These are phyloP conservation scores for Macrotyloma uniflorum DNA, from an alignment of 306 rosid species.

Conservation along the genomic window DNA sequence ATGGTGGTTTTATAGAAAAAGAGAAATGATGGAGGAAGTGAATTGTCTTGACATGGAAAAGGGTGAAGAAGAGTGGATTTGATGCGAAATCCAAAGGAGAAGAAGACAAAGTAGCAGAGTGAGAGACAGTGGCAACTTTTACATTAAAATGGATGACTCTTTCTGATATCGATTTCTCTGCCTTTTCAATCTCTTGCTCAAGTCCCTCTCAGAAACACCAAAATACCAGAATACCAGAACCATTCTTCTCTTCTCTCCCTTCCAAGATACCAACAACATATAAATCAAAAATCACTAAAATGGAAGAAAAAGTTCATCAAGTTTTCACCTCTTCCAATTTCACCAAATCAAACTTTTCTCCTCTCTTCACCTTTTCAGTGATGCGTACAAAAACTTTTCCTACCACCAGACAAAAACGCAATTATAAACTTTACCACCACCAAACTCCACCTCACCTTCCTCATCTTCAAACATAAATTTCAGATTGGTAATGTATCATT, in stretches of 20 bases:
- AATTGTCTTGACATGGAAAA: constrained; percentile 36
- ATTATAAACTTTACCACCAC: background rate
- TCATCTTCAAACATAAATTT: background rate
- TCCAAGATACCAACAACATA: background rate
- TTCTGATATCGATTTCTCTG: constrained; percentile 59
- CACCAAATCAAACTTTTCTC: constrained; percentile 22
- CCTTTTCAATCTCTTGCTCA: constrained; percentile 19
- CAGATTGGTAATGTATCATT: no score
- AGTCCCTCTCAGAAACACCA: constrained; percentile 36
- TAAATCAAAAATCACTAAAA: constrained; percentile 29
- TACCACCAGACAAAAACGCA: constrained; percentile 30
- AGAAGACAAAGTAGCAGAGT: constrained; percentile 50
- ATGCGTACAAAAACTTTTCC: constrained; percentile 7
- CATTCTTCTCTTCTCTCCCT: constrained; percentile 21
- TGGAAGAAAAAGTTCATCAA: constrained; percentile 34
- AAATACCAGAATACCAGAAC: constrained; percentile 49
- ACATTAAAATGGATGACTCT: constrained; percentile 50
- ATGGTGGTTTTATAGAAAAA: no score
- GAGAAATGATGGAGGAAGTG: constrained; percentile 50
- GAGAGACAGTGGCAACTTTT: constrained; percentile 46
- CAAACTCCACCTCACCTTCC: constrained; percentile 38
- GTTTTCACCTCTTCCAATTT: background rate
- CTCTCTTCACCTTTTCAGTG: constrained; percentile 16
- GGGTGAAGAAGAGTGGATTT: constrained; percentile 34
- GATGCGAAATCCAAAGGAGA: constrained; percentile 68